Base-by-base conservation (phyloP, 2,329 filamentous ascomycete species). In the Cytospora leucostoma region DNA sequence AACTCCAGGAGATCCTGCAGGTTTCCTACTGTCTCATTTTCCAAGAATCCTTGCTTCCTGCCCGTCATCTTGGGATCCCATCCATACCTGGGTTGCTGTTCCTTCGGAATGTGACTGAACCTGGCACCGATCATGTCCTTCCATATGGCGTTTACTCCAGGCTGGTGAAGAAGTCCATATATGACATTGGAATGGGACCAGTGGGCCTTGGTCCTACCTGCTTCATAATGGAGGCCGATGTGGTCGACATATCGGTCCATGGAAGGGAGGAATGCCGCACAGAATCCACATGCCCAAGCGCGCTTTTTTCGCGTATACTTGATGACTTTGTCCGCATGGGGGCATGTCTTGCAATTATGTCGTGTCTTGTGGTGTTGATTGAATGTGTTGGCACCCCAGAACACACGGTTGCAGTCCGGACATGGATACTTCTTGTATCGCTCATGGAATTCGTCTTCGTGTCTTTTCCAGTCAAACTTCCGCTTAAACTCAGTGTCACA, bases 171-270 rank as follows among this genome's bases (percentile, higher is more conserved):
- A 12, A 89, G 76, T 7, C 85, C 87, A 67, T 88, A 87, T 56
- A 90, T 83, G 64, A 89, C 86, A 53, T 87, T 85, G 2, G 86
- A 88, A 70, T 89, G 87, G 76, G 87, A 85, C 87, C 87, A 90
- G 68, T 89, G 86, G 21, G 79, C 77, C 70, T 87, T 86, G 66
- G 84, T 86, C 74, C 85, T 81, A 57, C 84, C 84, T 19, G 79
- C 78, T 71, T 89, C 87, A 69, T 88, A 89, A 68, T 90, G 87
- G n/a, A 81, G 78, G 21, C 86, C 86, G 38, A 90, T 85, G 67
- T 90, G 87, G 70, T 89, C 85, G 65, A 88, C 87, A 69, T 88
- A 84, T 61, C 87, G 85, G 71, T 89, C 86, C 67, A 86, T 84
- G 13, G 85, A 84, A 17, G 84, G 81, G 63, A 88, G 80, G 50